Base-by-base conservation (phyloP, 768 basidiomycete species). In the Leccinum variicolor region DNA sequence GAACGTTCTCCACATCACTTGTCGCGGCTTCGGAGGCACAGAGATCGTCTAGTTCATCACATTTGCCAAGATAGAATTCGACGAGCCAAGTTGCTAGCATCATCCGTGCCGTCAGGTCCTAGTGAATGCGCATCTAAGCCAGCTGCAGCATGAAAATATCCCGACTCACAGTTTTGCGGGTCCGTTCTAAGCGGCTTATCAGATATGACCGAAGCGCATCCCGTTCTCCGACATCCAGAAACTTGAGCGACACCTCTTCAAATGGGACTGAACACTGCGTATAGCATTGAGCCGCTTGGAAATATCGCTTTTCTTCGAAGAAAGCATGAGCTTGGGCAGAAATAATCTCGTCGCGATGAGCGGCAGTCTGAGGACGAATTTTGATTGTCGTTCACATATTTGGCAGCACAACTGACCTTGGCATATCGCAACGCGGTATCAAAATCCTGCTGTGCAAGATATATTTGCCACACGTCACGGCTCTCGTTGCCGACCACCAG, bases 41-140 rank as follows among this genome's bases (percentile, higher is more conserved):
- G 17, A 94, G 79, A 67, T 98, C 97, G 67, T 99, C 97, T 52
- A 98, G 77, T 60, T 96, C 92, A 66, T 97, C 96, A 71, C 92
- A 94, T 77, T 97, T 98, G 73, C 90, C 90, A 15, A 99, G 84
- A 69, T 94, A 98, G 62, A 98, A 93, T 72, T 99, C 97, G 29
- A 97, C 89, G 13, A 99, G 84, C 97, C 97, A 99, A 0, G 94
- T 98, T 17, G 97, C 95, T 19, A 99, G 77, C 86, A 98, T 94
- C 89, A 94, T 94, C 41, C 97, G 83, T 70, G 98, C 95, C 0
- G 93, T 94, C 39, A 90, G 64, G 65, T 97, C 94, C 95, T 98
- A 56, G 36, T 45, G 29, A 29, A 46, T 11, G 11, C 15, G 25
- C 23, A n/a, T 48, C 23, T 58, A 39, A 53, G 49, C 14, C 31